phyloP scores from a whole-genome alignment of 257 asterid species.

The Eucommia ulmoides region DNA sequence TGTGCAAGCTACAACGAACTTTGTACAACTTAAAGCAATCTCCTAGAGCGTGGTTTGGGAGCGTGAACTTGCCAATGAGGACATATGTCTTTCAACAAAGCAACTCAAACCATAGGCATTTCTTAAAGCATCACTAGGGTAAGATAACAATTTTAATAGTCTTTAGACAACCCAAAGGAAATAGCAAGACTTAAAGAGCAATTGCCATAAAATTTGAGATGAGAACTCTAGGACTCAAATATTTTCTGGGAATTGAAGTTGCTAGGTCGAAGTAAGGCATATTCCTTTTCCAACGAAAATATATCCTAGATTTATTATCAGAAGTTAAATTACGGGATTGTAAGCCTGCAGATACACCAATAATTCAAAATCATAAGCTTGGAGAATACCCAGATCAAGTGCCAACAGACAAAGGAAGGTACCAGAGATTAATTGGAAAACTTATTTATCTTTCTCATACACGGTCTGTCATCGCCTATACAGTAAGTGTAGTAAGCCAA shows the following conservation, averaged over 20 bases:
- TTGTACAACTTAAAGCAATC: not conserved
- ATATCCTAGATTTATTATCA: not conserved
- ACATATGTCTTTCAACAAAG: not conserved
- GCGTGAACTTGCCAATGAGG: not conserved
- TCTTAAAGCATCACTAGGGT: not conserved
- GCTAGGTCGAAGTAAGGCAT: slow-evolving; percentile 1
- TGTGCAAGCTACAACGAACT: not conserved
- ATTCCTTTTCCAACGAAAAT: not conserved
- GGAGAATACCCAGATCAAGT: slow-evolving; percentile 1
- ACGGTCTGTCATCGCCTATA: too few species aligned
- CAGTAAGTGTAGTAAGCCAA: too few species aligned
- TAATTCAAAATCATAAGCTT: not conserved
- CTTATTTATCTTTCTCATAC: not conserved
- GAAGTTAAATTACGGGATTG: not conserved
- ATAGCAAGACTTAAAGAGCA: slow-evolving; percentile 1
- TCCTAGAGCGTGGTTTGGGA: not conserved
- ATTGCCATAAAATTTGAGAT: not conserved
- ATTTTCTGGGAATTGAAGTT: slow-evolving; percentile 1
- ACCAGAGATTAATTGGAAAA: not conserved
- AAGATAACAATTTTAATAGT: not conserved
- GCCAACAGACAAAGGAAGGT: slow-evolving; percentile 2
- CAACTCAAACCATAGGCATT: not conserved
- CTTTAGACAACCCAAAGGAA: not conserved
- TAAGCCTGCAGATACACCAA: not conserved
- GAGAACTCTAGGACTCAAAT: slow-evolving; percentile 2